These are phyloP conservation scores for Isatis lusitanica DNA, from an alignment of 441 rosid genomes.

Conservation along the genomic window DNA sequence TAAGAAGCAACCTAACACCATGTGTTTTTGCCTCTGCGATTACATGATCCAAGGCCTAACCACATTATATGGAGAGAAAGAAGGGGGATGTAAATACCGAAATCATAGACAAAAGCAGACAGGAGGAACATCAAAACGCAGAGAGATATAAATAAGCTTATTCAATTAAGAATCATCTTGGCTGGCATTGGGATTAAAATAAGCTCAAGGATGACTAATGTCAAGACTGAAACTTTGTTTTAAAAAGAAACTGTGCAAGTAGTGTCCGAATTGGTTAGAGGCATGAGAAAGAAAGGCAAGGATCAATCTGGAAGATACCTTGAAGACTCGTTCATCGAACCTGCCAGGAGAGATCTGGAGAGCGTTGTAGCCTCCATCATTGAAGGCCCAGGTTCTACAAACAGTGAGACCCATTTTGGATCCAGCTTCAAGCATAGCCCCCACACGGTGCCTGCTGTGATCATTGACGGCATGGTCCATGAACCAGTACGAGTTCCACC, in stretches of 20 bases:
- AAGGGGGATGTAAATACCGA: not conserved
- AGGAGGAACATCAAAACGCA: not conserved
- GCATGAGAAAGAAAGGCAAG: too few species aligned
- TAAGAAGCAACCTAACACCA: constrained; percentile 73
- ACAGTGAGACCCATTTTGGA: constrained; percentile 93
- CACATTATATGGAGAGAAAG: constrained; percentile 14
- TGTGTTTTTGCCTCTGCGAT: constrained; percentile 78
- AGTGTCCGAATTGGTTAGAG: not conserved
- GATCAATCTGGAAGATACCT: constrained; percentile 53
- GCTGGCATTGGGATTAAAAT: constrained; percentile 20
- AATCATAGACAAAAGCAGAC: not conserved
- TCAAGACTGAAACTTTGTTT: not conserved
- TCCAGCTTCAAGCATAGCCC: constrained; percentile 76
- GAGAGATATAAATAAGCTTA: not conserved
- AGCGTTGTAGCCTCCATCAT: constrained; percentile 86
- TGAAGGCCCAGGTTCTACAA: constrained; percentile 96
- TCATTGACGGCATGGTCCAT: constrained; percentile 85
- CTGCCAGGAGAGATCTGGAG: constrained; percentile 92
- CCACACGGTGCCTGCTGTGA: constrained; percentile 58
- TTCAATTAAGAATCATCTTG: constrained; percentile 3
- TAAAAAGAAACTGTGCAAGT: not conserved
- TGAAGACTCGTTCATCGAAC: constrained; percentile 83
- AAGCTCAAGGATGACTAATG: constrained; percentile 8
- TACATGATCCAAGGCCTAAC: constrained; percentile 90
- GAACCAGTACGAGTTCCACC: constrained; percentile 98